phyloP scores from a whole-genome alignment of 1,284 basidiomycete species.

The Boletus smithii region DNA sequence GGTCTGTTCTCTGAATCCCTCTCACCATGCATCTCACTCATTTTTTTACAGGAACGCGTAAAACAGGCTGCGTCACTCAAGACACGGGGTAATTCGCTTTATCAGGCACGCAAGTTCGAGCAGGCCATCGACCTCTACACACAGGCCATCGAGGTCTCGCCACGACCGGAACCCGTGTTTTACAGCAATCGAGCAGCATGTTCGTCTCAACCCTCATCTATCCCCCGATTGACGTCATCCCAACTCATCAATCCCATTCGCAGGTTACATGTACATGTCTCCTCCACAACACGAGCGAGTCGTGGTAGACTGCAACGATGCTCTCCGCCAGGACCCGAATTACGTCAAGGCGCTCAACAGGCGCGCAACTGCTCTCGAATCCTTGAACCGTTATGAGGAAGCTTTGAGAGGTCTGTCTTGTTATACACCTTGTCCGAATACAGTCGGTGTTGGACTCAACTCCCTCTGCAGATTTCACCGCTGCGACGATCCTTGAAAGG shows the following conservation, averaged over 20 bases:
- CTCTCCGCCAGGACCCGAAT: slow-evolving; percentile 78
- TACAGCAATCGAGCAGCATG: slow-evolving; percentile 98
- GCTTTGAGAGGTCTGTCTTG: slow-evolving; percentile 66
- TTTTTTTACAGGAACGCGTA: slow-evolving; percentile 60
- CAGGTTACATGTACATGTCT: slow-evolving; percentile 89
- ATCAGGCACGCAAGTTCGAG: slow-evolving; percentile 75
- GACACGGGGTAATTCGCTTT: slow-evolving; percentile 85
- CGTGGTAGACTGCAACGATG: slow-evolving; percentile 88
- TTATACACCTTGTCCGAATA: not conserved
- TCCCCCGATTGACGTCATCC: not conserved
- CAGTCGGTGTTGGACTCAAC: not conserved
- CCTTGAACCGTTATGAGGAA: slow-evolving; percentile 71
- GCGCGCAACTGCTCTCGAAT: slow-evolving; percentile 84
- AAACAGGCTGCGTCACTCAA: slow-evolving; percentile 81
- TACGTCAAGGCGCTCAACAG: slow-evolving; percentile 98
- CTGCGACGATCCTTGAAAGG: slow-evolving; percentile 90
- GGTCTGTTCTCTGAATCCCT: slow-evolving; percentile 37
- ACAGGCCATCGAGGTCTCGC: slow-evolving; percentile 83
- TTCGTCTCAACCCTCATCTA: slow-evolving; percentile 38
- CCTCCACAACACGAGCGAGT: slow-evolving; percentile 83
- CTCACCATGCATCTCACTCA: slow-evolving; percentile 8
- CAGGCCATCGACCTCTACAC: slow-evolving; percentile 86
- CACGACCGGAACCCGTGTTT: slow-evolving; percentile 89
- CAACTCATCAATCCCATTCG: slow-evolving; percentile 8
- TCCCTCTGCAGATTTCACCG: slow-evolving; percentile 78